Evolutionary conservation across 345 rosid species (phyloP), one percentile per base, ranked within the genome.

Genomic region (Leavenworthia alabamica): DNA sequence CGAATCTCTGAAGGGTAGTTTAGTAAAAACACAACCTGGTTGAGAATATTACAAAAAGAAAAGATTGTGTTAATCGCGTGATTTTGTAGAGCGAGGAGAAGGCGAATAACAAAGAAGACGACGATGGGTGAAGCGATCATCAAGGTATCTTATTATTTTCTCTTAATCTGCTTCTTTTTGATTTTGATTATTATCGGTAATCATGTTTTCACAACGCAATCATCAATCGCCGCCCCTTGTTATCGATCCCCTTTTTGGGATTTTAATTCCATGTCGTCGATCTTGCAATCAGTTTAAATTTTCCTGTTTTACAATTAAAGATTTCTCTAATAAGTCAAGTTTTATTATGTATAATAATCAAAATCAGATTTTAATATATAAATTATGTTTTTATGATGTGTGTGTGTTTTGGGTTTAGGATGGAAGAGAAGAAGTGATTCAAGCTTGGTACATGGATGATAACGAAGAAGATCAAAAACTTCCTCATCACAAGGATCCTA

Each of bases 391-490:
- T 33, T 8, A n/a, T 39, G 7, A 5, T 41, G 2, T 41, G 35
- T 53, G 33, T 68, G 16, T 45, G 13, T 4, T 5, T 45, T 6
- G 41, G 10, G 0, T 55, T 55, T 46, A 56, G 67, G 69, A 67
- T n/a, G 52, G 65, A 11, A 83, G 83, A 50, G 90, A 82, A 70
- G 96, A 88, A 60, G 92, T 88, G 49, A 37, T 91, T 39, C 86
- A 91, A 58, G 96, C 92, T 59, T 88, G 98, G 95, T 88, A 86
- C 78, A 88, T 91, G 98, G 90, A 88, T 75, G 87, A 81, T 62
- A 86, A 84, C 52, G 47, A 82, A 16, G 90, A 84, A 41, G 96
- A 89, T 56, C 98, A 91, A 76, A 82, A 95, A 56, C 84, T 89
- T 52, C 93, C 93, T 15, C 98, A 89, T 75, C 95, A 85, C 71